Percentiles rank a stretch among this genome's conserved stretches.
Conservation (phyloP, 2,329 filamentous ascomycete genomes). For the Colletotrichum plurivorum region DNA sequence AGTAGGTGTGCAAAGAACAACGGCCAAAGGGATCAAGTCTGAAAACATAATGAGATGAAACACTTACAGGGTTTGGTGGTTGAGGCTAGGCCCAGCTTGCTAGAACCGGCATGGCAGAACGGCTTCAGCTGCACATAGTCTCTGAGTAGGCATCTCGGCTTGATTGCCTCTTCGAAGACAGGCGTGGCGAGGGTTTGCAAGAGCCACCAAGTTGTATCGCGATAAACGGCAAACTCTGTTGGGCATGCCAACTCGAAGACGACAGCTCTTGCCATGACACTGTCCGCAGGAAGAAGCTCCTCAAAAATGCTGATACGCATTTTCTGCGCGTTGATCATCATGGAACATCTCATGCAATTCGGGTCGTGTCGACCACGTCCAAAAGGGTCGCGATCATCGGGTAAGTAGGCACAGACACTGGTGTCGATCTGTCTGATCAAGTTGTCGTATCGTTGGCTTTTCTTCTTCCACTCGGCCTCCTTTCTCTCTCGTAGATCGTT, state of each 20-base stretch:
- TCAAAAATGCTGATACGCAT: constrained; percentile 57
- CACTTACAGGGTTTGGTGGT: constrained; percentile 49
- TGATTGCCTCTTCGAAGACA: constrained; percentile 32
- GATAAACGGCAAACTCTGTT: constrained; percentile 51
- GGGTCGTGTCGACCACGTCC: constrained; percentile 43
- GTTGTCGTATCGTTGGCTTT: constrained; percentile 48
- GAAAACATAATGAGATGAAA: too few relatives aligned
- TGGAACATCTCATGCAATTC: constrained; percentile 53
- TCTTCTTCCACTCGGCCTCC: constrained; percentile 49
- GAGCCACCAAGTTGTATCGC: constrained; percentile 58
- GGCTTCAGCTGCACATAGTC: constrained; percentile 44
- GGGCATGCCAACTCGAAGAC: constrained; percentile 59
- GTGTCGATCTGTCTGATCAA: constrained; percentile 49
- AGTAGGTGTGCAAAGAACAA: too few relatives aligned
- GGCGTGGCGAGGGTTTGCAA: constrained; percentile 48
- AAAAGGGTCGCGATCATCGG: constrained; percentile 41
- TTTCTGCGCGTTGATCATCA: constrained; percentile 45
- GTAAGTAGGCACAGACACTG: constrained; percentile 49
- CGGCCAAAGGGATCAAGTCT: too few relatives aligned
- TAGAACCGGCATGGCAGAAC: constrained; percentile 36
- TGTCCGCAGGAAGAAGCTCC: constrained; percentile 53
- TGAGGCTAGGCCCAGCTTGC: constrained; percentile 47
- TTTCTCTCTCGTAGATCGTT: constrained; percentile 43
- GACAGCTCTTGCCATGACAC: constrained; percentile 49
- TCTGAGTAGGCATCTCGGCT: constrained; percentile 44